phyloP scores from a whole-genome alignment of 805 yeast genomes.

The Kuraishia ogatae region DNA sequence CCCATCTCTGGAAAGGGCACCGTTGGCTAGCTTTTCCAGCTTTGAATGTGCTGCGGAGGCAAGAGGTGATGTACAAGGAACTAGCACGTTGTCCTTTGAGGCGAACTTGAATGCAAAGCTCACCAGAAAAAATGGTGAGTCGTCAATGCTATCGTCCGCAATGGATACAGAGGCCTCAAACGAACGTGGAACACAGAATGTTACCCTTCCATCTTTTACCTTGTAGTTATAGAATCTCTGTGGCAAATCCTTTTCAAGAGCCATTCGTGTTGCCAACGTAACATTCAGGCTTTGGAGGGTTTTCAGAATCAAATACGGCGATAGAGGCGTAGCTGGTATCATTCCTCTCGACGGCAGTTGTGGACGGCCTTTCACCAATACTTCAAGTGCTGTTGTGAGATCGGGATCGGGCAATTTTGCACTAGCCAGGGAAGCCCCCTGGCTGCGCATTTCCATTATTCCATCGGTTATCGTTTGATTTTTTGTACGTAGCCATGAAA shows the following conservation, averaged over 20 bases:
- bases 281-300: constrained; percentile 66
- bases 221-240: constrained; percentile 50
- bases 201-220: constrained; percentile 70
- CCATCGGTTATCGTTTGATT: constrained; percentile 56
- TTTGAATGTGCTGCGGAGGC: constrained; percentile 26
- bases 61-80: constrained; percentile 17
- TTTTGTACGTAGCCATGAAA: constrained; percentile 81
- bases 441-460: constrained; percentile 58
- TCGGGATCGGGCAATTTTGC: constrained; percentile 95
- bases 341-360: constrained; percentile 58
- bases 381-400: constrained; percentile 78
- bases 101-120: constrained; percentile 63
- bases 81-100: constrained; percentile 23
- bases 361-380: constrained; percentile 70
- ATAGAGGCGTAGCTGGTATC: constrained; percentile 38
- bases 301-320: constrained; percentile 46
- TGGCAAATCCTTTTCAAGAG: constrained; percentile 59
- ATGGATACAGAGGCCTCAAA: constrained; percentile 77
- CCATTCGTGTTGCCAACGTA: constrained; percentile 64
- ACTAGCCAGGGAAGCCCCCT: constrained; percentile 65
- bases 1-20: constrained; percentile 34
- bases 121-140: constrained; percentile 68
- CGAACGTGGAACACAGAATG: constrained; percentile 51
- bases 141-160: constrained; percentile 42
- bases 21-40: constrained; percentile 50